Conservation (phyloP, 805 yeast genomes). For the Metschnikowia orientalis region DNA sequence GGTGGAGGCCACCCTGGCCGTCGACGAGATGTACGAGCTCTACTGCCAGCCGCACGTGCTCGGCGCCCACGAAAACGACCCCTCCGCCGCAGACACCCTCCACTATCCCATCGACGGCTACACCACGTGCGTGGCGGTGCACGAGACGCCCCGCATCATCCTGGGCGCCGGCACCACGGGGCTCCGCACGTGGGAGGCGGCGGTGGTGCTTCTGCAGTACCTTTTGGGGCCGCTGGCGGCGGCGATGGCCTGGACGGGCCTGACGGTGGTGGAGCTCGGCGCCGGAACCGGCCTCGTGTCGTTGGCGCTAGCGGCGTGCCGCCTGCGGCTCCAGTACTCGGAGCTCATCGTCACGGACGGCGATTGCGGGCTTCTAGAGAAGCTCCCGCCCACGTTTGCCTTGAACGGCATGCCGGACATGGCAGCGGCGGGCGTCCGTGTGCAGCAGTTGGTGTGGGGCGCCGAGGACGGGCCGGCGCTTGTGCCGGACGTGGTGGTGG, state of each 20-base stretch:
- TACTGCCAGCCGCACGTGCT: conserved; percentile 32
- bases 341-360: conserved; percentile 62
- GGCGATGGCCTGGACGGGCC: conserved; percentile 17
- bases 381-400: conserved; percentile 40
- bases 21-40: conserved; percentile 42
- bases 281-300: conserved; percentile 87
- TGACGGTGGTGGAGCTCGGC: conserved; percentile 65
- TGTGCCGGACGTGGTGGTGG: conserved; percentile 52
- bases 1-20: conserved; percentile 28
- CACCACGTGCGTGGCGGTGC: conserved; percentile 30
- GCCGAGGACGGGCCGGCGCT: conserved; percentile 24
- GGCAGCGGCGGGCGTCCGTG: conserved; percentile 7
- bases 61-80: conserved; percentile 26
- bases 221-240: conserved; percentile 22
- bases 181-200: conserved; percentile 90
- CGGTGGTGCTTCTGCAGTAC: conserved; percentile 58
- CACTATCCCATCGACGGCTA: conserved; percentile 24
- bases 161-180: conserved; percentile 86
- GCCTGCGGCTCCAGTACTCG: conserved; percentile 14
- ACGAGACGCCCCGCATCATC: conserved; percentile 60
- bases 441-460: conserved; percentile 57
- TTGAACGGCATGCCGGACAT: conserved; percentile 34
- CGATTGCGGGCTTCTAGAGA: conserved; percentile 50
- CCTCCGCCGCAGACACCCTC: conserved; percentile 37
- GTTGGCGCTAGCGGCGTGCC: conserved; percentile 35